These are phyloP conservation scores for Takashimella tepidaria DNA, from an alignment of 1,284 basidiomycete species.

Conservation along the genomic window DNA sequence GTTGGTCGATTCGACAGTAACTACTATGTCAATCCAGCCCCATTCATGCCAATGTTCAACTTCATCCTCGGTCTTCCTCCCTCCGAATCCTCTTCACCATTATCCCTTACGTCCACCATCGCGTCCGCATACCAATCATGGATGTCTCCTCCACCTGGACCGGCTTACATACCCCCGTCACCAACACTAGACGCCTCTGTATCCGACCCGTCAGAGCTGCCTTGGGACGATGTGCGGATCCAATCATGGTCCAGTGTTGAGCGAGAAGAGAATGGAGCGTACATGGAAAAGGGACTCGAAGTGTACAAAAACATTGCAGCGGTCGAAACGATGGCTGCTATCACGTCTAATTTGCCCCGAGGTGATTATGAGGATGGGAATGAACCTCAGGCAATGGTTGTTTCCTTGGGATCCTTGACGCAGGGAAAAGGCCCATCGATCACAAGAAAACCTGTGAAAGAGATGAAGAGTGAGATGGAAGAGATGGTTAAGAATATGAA, in stretches of 20 bases:
- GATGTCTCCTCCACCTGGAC: slow-evolving; percentile 29
- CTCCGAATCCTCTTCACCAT: not conserved
- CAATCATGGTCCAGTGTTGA: slow-evolving; percentile 31
- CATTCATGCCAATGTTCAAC: slow-evolving; percentile 27
- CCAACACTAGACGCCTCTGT: slow-evolving; percentile 23
- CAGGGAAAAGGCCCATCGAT: slow-evolving; percentile 10
- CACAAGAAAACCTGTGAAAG: slow-evolving; percentile 20
- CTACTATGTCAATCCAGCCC: slow-evolving; percentile 36
- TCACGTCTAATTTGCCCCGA: slow-evolving; percentile 8
- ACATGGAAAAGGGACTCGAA: slow-evolving; percentile 23
- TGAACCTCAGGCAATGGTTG: slow-evolving; percentile 20
- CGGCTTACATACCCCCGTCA: slow-evolving; percentile 19
- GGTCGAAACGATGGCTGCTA: slow-evolving; percentile 20
- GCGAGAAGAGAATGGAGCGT: slow-evolving; percentile 33
- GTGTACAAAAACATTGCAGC: slow-evolving; percentile 20
- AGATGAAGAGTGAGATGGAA: slow-evolving; percentile 24
- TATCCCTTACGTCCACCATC: slow-evolving; percentile 5
- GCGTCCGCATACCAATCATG: slow-evolving; percentile 23
- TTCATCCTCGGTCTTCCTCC: slow-evolving; percentile 15
- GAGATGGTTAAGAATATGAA: slow-evolving; percentile 22
- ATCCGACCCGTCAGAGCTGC: slow-evolving; percentile 14
- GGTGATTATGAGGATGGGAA: slow-evolving; percentile 4
- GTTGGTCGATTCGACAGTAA: slow-evolving; percentile 26
- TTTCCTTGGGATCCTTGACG: slow-evolving; percentile 2
- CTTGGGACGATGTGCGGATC: slow-evolving; percentile 41